Base-by-base conservation (phyloP, 805 yeast genomes). In the Wickerhamomyces sydowiorum region DNA sequence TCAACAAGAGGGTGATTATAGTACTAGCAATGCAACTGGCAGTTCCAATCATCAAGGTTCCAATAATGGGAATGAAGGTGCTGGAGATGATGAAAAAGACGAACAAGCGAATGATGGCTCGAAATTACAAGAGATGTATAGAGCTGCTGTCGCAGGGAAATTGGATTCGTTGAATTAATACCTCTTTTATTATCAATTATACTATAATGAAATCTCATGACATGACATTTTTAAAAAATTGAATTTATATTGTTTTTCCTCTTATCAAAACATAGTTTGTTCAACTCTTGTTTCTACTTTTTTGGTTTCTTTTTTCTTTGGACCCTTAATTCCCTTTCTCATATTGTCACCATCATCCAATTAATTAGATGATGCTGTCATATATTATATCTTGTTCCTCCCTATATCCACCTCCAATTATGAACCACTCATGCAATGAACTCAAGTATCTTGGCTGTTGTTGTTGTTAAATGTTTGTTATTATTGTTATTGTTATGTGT, bases 101-200 rank as follows among this genome's bases (percentile, higher is more conserved):
- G 13, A 21, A 3, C 14, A 20, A 12, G 42, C 37, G 25, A 28
- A 17, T 19, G 46, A 43, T 28, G 40, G 32, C 14, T 43, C 53
- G 1, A 54, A 54, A 32, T 36, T 52, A 33, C 52, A 52, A 34
- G 57, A 56, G 37, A 47, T 57, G 53, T 54, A 53, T 45, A 48
- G 53, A 39, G 56, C 60, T 36, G 58, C 59, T 22, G 52, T 48
- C 29, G 52, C 48, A 37, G 57, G 55, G 20, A 53, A 50, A 42
- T 36, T 56, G 34, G 57, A 54, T 38, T 50, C 53, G 12, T 41
- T 52, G 46, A 45, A 43, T 35, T 49, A 39, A 43, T n/a, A n/a
- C n/a, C n/a, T n/a, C n/a, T n/a, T 31, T 15, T 18, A 8, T 8
- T 24, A 8, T 24, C 12, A 7, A 31, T 27, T 9, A 27, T 8